Base-by-base conservation (phyloP, 805 yeast species). In the Wickerhamomyces canadensis region DNA sequence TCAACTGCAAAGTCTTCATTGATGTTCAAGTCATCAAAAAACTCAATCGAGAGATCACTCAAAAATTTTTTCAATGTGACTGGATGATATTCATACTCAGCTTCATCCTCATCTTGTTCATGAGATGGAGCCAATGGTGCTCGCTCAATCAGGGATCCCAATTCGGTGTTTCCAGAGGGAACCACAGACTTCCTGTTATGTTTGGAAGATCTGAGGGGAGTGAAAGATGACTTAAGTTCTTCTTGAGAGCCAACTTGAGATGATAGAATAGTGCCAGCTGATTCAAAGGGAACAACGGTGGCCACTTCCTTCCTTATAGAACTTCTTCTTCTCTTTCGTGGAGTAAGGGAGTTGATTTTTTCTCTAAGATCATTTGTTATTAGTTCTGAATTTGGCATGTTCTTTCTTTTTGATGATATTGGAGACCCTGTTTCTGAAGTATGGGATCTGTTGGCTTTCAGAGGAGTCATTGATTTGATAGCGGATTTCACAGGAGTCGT, bases 361-460 rank as follows among this genome's bases (percentile, higher is more conserved):
- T 45, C 54, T 17, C 55, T 43, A 3, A 54, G 35, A 19, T 43
- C 49, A 16, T 38, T 33, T 2, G 51, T 43, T 6, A 22, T 34
- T 1, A 13, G 10, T 1, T 45, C 49, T 1, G 47, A 27, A 1
- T 37, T 38, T 12, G 31, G 27, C 2, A 18, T 17, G 9, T 19
- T 26, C 23, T 43, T 47, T 19, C 57, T 41, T 33, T 51, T 55
- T 6, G 51, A 44, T 0, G 58, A 53, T 31, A 43, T 45, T 12
- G 59, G 59, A 1, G 59, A 55, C 2, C 59, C 59, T 2, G 54
- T 49, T 31, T 53, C 58, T 4, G 59, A 49, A 7, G 59, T 55
- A 22, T 53, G 59, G 4, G 57, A 53, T 37, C 52, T 47, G 17
- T 32, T 40, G 3, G 55, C 34, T 35, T 44, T 50, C 45, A 52